Base-by-base conservation (phyloP, 768 basidiomycete species). In the Amanita jacksonii region DNA sequence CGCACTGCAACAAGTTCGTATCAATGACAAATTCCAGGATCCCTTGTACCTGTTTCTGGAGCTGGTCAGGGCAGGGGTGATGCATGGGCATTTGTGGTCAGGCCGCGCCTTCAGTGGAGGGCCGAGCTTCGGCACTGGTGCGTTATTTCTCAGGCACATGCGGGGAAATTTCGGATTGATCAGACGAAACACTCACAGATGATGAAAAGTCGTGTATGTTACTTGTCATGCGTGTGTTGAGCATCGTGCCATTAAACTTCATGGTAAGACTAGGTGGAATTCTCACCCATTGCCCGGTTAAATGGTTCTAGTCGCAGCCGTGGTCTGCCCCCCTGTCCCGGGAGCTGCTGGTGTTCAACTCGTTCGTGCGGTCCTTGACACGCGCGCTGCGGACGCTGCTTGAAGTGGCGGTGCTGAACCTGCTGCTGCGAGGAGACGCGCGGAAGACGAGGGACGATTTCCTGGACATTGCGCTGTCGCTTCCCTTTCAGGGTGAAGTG, bases 21-120 rank as follows among this genome's bases (percentile, higher is more conserved):
- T 97, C 54, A 96, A 93, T 60, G 96, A 99, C 72, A 96, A 96
- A 66, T 97, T 98, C 73, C 96, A 99, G 61, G 96, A 98, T 62
- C 77, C 96, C 2, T 67, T 98, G 1, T 98, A 91, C 61, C 65
- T 98, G 57, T 91, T 96, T 63, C 72, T 98, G 60, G 96, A 99
- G 64, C 76, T 99, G 18, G 83, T 94, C 51, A 75, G 93, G 54
- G 91, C 92, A n/a, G 91, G 92, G 2, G 93, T 96, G 18, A 85
- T 97, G 77, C 93, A 97, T 56, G 91, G 91, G 0, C 84, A 92
- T 57, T 65, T 88, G 43, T 97, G 88, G 87, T 85, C 85, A 42
- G 79, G 77, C 30, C 74, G 84, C 35, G 84, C 85, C 0, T 91
- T 91, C 57, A 92, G 89, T 55, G 93, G 93, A 7, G 93, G 93